A percentile compares a stretch with the other conserved stretches of the same genome.
Evolutionary conservation across 768 basidiomycete genomes (phyloP).

Genomic region (Hortiboletus campestris): DNA sequence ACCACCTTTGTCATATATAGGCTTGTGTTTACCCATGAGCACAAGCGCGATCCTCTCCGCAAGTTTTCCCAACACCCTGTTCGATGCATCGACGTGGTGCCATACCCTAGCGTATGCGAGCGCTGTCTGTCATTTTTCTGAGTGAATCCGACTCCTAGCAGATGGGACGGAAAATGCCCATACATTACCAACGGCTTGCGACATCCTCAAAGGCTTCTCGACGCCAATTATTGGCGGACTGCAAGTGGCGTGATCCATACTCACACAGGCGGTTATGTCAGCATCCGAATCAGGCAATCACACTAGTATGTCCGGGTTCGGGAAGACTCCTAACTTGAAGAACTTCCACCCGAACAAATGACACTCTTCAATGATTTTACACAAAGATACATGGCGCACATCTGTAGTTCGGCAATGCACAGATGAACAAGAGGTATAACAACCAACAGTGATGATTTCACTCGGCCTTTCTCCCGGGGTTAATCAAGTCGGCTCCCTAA

Average conservation of each 20-base stretch:
- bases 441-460: not conserved
- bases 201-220: conserved; percentile 47
- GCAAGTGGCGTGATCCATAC: not conserved
- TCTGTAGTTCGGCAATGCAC: not conserved
- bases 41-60: conserved; percentile 93
- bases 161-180: conserved; percentile 28
- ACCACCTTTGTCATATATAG: conserved; percentile 93
- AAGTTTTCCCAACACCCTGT: conserved; percentile 90
- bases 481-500: conserved; percentile 15
- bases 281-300: not conserved
- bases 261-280: not conserved
- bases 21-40: conserved; percentile 99
- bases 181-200: conserved; percentile 81
- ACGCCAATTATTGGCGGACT: not conserved
- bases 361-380: not conserved
- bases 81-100: conserved; percentile 92
- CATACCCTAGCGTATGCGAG: conserved; percentile 94
- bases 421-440: not conserved
- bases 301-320: not conserved
- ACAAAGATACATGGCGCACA: not conserved
- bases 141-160: not conserved
- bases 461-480: not conserved
- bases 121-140: conserved; percentile 62
- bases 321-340: too few species aligned
- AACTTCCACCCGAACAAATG: not conserved